These are phyloP conservation scores for Amniculicola lignicola DNA, from an alignment of 495 filamentous ascomycete species.

Conservation along the genomic window DNA sequence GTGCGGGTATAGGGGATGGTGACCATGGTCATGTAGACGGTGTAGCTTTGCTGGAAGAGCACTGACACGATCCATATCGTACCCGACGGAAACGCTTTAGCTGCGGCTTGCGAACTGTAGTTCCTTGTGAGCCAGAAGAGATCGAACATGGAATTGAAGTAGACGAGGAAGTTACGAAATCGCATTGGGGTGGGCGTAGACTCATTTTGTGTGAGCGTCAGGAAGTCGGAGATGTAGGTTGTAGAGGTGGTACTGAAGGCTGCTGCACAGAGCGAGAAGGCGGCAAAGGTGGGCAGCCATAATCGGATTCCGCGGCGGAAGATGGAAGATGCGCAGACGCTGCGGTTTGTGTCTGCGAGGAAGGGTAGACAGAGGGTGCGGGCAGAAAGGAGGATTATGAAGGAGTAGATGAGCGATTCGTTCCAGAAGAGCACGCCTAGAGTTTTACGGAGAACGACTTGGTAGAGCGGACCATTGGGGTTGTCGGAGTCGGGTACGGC, in stretches of 20 bases:
- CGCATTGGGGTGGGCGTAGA: conserved; percentile 30
- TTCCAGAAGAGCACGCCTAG: conserved; percentile 44
- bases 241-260: conserved; percentile 25
- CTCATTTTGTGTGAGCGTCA: conserved; percentile 29
- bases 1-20: conserved; percentile 40
- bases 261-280: conserved; percentile 35
- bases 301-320: conserved; percentile 36
- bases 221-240: conserved; percentile 30
- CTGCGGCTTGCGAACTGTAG: conserved; percentile 36
- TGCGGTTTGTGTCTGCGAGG: conserved; percentile 31
- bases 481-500: conserved; percentile 33
- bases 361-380: conserved; percentile 42
- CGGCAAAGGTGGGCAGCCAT: conserved; percentile 37
- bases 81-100: conserved; percentile 39
- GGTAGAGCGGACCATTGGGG: conserved; percentile 32
- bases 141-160: conserved; percentile 44
- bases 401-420: conserved; percentile 40
- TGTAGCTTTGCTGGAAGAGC: conserved; percentile 43
- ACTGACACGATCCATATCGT: conserved; percentile 41
- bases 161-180: conserved; percentile 38
- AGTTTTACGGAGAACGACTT: conserved; percentile 38
- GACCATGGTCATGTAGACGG: conserved; percentile 44
- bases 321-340: conserved; percentile 26
- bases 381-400: conserved; percentile 42
- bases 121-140: conserved; percentile 40